These are phyloP conservation scores for Blastocystis sp. DNA, from an alignment of 352 stramenopile genomes.

Conservation along the genomic window DNA sequence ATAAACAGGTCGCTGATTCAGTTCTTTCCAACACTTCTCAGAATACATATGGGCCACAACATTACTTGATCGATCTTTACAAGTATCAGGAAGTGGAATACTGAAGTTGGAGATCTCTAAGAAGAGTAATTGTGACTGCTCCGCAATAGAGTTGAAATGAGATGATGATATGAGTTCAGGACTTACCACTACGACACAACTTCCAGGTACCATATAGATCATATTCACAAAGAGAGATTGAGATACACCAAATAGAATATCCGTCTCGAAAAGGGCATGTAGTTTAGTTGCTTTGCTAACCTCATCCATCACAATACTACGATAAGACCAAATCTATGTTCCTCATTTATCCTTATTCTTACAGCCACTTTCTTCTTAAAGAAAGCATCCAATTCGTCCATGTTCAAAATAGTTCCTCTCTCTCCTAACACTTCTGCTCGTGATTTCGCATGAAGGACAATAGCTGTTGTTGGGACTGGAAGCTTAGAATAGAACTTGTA, in stretches of 20 bases:
- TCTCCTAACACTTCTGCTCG: neutral
- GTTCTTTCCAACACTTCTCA: slow-evolving; percentile 7
- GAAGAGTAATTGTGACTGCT: slow-evolving; percentile 26
- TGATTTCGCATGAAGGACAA: slow-evolving; percentile 4
- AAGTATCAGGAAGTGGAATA: neutral
- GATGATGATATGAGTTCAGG: neutral
- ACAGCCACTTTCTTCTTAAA: slow-evolving; percentile 49
- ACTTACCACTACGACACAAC: slow-evolving; percentile 4
- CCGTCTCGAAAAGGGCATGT: slow-evolving; percentile 8
- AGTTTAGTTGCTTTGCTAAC: neutral
- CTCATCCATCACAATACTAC: neutral
- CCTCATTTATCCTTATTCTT: neutral
- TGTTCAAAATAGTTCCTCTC: neutral
- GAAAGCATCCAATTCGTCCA: slow-evolving; percentile 6
- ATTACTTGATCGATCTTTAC: neutral
- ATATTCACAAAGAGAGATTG: slow-evolving; percentile 21
- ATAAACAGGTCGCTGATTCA: neutral
- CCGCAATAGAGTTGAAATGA: slow-evolving; percentile 28
- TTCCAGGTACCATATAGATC: slow-evolving; percentile 24
- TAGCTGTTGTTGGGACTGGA: neutral
- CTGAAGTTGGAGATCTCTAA: slow-evolving; percentile 42
- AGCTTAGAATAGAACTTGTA: neutral
- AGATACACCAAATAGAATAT: slow-evolving; percentile 32
- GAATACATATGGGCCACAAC: slow-evolving; percentile 21
- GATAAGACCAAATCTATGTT: slow-evolving; percentile 29